Base-by-base conservation (phyloP, 805 yeast genomes). In the Brettanomyces sp. region DNA sequence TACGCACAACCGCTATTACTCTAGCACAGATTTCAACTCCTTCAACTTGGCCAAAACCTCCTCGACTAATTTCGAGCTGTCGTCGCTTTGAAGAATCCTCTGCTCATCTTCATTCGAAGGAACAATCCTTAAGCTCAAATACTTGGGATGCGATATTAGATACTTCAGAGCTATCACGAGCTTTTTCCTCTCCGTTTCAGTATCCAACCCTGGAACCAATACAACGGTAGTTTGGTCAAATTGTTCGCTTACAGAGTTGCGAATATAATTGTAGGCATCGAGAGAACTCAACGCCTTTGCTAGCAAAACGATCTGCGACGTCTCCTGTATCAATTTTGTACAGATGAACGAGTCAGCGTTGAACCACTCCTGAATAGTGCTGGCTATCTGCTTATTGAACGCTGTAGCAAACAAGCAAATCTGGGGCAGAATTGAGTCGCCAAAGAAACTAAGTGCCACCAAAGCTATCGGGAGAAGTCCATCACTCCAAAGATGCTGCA, bases 61-160 rank as follows among this genome's bases (percentile, higher is more conserved):
- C 30, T 69, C 72, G 5, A 76, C 75, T 45, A 80, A 69, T 22
- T 64, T 63, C 3, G 58, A 52, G 42, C 64, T 67, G 21, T 63
- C 77, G 3, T 75, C 80, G 6, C 59, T 49, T 46, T 78, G 81
- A 36, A 79, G 62, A 7, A 76, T 51, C 37, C 74, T 69, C 54
- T 78, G 84, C 52, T 85, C 93, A 41, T 84, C 91, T 2, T 68
- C 42, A 11, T 81, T 75, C 3, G 82, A 73, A 3, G 90, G 77
- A 2, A 74, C 69, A 3, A 85, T 72, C 52, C 93, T 68, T 5
- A 90, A 76, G 4, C 85, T 73, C 49, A 90, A 66, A 53, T 80
- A 89, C 61, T 87, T 88, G 12, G 95, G 96, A 63, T 90, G 97
- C 25, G 90, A 82, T 50, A 87, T 70, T 37, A 90, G 70, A 52